These are phyloP conservation scores for Talaromyces nanjingensis DNA, from an alignment of 495 filamentous ascomycete species.

Conservation along the genomic window DNA sequence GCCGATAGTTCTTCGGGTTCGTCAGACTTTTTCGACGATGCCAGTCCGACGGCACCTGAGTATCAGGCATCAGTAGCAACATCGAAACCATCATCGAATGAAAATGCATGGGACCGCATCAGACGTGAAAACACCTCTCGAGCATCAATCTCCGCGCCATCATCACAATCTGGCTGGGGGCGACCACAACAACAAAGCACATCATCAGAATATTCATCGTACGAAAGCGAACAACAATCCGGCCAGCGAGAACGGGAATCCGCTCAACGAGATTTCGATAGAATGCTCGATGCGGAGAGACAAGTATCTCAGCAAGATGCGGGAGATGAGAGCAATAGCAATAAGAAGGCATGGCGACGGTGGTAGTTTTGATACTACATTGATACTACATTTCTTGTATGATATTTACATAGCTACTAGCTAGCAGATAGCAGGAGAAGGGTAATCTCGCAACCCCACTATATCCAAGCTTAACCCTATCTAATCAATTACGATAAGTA, in stretches of 20 bases:
- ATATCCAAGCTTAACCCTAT: not conserved
- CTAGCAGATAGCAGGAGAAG: not conserved
- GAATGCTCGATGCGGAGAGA: conserved; percentile 34
- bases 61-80: conserved; percentile 15
- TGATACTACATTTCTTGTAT: not conserved
- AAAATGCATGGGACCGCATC: conserved; percentile 36
- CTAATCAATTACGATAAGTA: not conserved
- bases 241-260: conserved; percentile 23
- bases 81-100: conserved; percentile 10
- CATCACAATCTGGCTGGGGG: not conserved
- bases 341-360: conserved; percentile 3
- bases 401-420: not conserved
- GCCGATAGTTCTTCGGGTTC: not conserved
- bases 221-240: conserved; percentile 9
- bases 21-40: conserved; percentile 27
- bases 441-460: not conserved
- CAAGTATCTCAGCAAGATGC: conserved; percentile 17
- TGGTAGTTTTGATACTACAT: not conserved
- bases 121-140: conserved; percentile 20
- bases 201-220: not conserved
- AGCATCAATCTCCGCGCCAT: not conserved
- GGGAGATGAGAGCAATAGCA: not conserved
- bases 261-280: conserved; percentile 34
- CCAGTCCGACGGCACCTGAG: conserved; percentile 33
- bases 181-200: not conserved